These are phyloP conservation scores for Chenopodium quinoa DNA, from an alignment of 148 eudicot genomes.

Conservation along the genomic window DNA sequence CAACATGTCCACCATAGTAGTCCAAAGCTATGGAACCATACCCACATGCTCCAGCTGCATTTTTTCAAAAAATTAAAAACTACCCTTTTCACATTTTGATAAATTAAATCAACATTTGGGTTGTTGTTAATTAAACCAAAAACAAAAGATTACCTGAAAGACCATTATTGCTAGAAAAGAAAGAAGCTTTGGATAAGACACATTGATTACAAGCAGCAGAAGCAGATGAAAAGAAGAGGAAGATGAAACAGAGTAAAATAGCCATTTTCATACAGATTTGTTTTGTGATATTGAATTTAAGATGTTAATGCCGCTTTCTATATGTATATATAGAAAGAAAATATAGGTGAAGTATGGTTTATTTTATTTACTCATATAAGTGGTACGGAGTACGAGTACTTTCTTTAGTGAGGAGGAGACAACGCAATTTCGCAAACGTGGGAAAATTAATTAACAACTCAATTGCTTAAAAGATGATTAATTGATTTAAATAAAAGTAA, in stretches of 20 bases:
- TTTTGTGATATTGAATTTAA: not conserved
- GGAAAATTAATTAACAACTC: not conserved
- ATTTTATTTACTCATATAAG: not conserved
- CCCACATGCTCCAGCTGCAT: constrained; percentile 80
- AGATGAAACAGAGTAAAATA: constrained; percentile 7
- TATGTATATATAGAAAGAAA: too few relatives aligned
- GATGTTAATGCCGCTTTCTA: not conserved
- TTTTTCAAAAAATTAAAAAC: constrained; percentile 11
- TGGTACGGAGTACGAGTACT: not conserved
- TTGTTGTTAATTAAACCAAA: too few relatives aligned
- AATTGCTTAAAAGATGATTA: not conserved
- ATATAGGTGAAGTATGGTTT: not conserved
- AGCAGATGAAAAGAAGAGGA: constrained; percentile 22
- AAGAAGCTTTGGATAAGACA: constrained; percentile 29
- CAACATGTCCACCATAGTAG: constrained; percentile 56
- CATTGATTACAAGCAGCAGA: constrained; percentile 31
- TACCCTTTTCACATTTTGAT: constrained; percentile 2
- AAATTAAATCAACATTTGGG: too few relatives aligned
- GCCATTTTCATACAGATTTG: constrained; percentile 9
- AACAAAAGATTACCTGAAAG: constrained; percentile 29
- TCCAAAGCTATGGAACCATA: constrained; percentile 64
- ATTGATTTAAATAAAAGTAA: too few relatives aligned
- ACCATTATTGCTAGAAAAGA: constrained; percentile 29
- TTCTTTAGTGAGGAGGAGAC: not conserved
- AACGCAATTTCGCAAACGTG: not conserved